A percentile compares a stretch with the other conserved stretches of the same genome.
These are phyloP conservation scores for Akanthomyces lecanii DNA, from an alignment of 2,329 filamentous ascomycete species.

Conservation along the genomic window DNA sequence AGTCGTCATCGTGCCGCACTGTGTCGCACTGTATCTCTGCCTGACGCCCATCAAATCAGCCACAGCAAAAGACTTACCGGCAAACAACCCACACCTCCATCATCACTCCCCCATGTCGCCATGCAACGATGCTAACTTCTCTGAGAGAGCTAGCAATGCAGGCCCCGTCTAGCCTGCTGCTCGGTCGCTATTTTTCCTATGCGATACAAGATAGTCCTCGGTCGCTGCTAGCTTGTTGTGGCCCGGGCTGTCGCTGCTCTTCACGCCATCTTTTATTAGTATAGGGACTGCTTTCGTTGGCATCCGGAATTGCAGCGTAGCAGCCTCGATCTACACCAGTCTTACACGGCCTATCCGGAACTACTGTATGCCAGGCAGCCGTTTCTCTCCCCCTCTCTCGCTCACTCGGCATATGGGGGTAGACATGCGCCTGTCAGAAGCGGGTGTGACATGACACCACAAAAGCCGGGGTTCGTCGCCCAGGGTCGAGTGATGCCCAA, in stretches of 20 bases:
- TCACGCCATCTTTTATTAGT: not conserved
- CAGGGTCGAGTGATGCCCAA: conserved; percentile 13
- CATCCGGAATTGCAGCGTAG: conserved; percentile 12
- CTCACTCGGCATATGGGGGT: not conserved
- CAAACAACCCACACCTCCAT: conserved; percentile 8
- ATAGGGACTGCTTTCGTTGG: not conserved
- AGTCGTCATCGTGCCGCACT: not conserved
- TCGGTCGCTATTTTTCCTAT: not conserved
- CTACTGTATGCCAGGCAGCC: conserved; percentile 3
- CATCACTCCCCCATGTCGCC: conserved; percentile 21
- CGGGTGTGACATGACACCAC: conserved; percentile 7
- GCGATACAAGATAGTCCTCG: conserved; percentile 7
- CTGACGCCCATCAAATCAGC: not conserved
- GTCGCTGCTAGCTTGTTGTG: not conserved
- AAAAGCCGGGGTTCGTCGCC: not conserved
- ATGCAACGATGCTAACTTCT: conserved; percentile 47
- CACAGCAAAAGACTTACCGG: not conserved
- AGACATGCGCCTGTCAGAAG: not conserved
- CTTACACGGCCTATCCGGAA: not conserved
- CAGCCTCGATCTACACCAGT: conserved; percentile 1
- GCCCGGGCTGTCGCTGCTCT: not conserved
- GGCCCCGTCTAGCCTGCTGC: not conserved
- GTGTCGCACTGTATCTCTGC: not conserved
- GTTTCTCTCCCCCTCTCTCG: not conserved
- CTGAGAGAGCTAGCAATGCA: not conserved